Evolutionary conservation across 495 filamentous ascomycete genomes (phyloP), one percentile per base, ranked within the genome.

Genomic region (Penicillium maclennaniae): DNA sequence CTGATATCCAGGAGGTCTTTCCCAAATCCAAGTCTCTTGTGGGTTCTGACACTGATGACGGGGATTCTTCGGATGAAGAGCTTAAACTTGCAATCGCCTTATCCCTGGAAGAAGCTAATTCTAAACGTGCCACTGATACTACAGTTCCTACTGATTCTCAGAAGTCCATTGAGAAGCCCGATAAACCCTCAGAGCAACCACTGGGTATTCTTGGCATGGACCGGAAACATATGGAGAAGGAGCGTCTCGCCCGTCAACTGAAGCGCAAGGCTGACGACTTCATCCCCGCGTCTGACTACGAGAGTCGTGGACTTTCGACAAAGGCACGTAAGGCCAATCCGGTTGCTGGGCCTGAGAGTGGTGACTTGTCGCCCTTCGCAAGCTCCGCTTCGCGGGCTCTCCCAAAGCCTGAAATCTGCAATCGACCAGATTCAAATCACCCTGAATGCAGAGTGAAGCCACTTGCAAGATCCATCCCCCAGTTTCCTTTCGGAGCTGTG

Each of bases 151-250:
- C n/a, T 2, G n/a, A 40, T 17, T 6, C 38, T 7, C n/a, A 16
- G 16, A 40, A 40, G 16, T 16, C 38, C 38, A 17, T n/a, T 19
- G 38, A 17, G 15, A 16, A 40, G 19, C 38, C n/a, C 0, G 7
- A 4, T 17, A 9, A 19, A 20, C 9, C 8, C 17, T 16, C n/a
- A 9, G 1, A 40, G 19, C 38, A 25, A 10, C 26, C 46, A 1
- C 45, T 67, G 10, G 64, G 74, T 6, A 39, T 82, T 0, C 47
- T 77, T 4, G 83, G 82, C 0, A 66, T 91, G 0, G 79, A 95
- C 67, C 80, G 91, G 9, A 88, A 87, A 65, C 76, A 85, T 53
- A 93, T 96, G 89, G 92, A 97, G 58, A 73, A 85, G 60, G 92
- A 95, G 60, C 81, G 92, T 19, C 77, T 96, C 8, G 86, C 84